Base-by-base conservation (phyloP, 2,329 filamentous ascomycete genomes). In the Alternaria sp. region DNA sequence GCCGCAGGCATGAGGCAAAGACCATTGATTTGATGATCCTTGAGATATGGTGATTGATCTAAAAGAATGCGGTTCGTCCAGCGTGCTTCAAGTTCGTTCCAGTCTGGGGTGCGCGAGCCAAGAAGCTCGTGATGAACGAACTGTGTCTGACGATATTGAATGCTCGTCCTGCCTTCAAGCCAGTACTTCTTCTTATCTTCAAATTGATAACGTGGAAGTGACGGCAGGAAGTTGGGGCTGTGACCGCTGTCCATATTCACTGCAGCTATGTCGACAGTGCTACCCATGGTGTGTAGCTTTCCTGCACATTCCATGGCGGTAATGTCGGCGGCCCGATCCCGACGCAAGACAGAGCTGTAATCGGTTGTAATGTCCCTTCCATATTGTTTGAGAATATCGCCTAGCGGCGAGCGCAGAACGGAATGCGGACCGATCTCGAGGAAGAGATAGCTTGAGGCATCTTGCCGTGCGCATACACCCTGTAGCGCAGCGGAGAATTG, bases 31-130 rank as follows among this genome's bases (percentile, higher is more conserved):
- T 43, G 73, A 62, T 87, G 83, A 36, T 84, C 81, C 0, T 67
- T 62, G 2, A 85, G 56, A 84, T 85, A 87, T 0, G 82, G 79
- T 13, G 59, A 1, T 76, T 63, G 30, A 82, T 76, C 60, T 7
- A 62, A 0, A 62, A 2, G 80, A 51, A 8, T 74, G 64, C 6
- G 85, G 63, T 21, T 68, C 4, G 25, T 69, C 64, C 40, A 62
- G n/a, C 57, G 62, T 66, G 36, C 53, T 26, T 68, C 65, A 12
- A 32, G 56, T n/a, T 54, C 47, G 19, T 67, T 68, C 67, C 64
- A 68, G 32, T 46, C 67, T 6, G 57, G 57, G 2, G 61, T 57
- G 13, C 64, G 69, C 61, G 58, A 79, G 74, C 23, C 66, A 46
- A 43, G 76, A 67, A 21, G 75, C 65, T 46, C 72, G 58, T 52